Percentiles rank a stretch among this genome's conserved stretches.
phyloP scores from a whole-genome alignment of 2,329 filamentous ascomycete genomes.

The Gaeumannomyces tritici region DNA sequence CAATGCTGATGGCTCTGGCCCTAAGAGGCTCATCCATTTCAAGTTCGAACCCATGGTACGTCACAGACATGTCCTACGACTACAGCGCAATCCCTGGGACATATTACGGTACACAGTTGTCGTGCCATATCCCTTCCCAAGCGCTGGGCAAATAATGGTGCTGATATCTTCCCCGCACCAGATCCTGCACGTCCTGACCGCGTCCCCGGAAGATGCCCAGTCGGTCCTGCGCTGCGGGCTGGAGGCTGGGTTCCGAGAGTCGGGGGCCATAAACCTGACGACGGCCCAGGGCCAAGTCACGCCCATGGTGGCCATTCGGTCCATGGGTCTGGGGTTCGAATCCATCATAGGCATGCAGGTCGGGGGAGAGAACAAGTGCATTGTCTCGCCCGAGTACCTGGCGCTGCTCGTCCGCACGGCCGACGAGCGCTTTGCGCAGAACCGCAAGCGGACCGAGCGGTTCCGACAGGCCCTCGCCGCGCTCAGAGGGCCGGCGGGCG shows the following conservation, averaged over 20 bases:
- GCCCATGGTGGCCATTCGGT: conserved; percentile 79
- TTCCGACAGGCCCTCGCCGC: conserved; percentile 43
- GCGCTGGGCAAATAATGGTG: no score
- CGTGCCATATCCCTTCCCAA: no score
- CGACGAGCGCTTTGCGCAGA: conserved; percentile 66
- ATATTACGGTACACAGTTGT: not conserved
- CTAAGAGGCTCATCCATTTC: conserved; percentile 56
- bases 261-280: conserved; percentile 64
- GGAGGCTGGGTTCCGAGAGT: conserved; percentile 81
- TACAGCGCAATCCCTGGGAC: not conserved
- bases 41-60: conserved; percentile 93
- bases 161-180: conserved; percentile 23
- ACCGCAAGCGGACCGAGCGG: conserved; percentile 55
- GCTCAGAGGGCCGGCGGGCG: not conserved
- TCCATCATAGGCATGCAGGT: conserved; percentile 60
- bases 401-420: conserved; percentile 56
- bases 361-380: conserved; percentile 26
- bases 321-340: conserved; percentile 73
- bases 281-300: conserved; percentile 25
- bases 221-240: conserved; percentile 65
- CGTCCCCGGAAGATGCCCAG: conserved; percentile 67
- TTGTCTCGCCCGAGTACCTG: conserved; percentile 62
- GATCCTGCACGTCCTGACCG: conserved; percentile 82
- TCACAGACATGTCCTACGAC: conserved; percentile 1
- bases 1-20: not conserved